Evolutionary conservation across 495 filamentous ascomycete species (phyloP).

Genomic region (Tirmania nivea): DNA sequence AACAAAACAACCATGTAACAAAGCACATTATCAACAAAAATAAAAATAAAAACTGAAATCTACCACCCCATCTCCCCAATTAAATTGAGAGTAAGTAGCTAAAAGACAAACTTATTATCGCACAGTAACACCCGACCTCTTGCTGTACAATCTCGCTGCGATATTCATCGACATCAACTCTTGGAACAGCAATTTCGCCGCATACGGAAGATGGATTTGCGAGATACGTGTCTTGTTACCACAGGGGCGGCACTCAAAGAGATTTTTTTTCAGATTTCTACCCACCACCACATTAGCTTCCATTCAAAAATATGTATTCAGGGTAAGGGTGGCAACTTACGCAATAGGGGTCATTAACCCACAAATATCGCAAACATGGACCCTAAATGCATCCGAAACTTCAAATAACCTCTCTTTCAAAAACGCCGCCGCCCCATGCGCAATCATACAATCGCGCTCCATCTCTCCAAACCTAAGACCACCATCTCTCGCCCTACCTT

Average conservation of each 20-base stretch:
- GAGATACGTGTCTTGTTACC: constrained; percentile 97
- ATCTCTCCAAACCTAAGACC: constrained; percentile 99
- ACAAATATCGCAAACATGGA: constrained; percentile 97
- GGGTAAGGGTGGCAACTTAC: constrained; percentile 37
- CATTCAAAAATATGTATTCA: constrained; percentile 4
- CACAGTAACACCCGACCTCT: constrained; percentile 48
- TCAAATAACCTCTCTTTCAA: constrained; percentile 94
- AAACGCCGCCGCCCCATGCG: constrained; percentile 89
- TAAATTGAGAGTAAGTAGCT: too few relatives aligned
- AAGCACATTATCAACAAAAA: too few relatives aligned
- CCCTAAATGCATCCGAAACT: constrained; percentile 91
- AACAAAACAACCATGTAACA: too few relatives aligned
- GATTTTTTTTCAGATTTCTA: constrained; percentile 84
- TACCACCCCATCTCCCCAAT: too few relatives aligned
- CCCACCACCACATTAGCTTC: constrained; percentile 6
- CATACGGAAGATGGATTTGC: constrained; percentile 92
- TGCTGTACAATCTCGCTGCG: constrained; percentile 86
- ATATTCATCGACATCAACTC: constrained; percentile 97
- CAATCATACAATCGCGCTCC: constrained; percentile 99
- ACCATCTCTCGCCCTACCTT: constrained; percentile 92
- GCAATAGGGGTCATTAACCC: constrained; percentile 97
- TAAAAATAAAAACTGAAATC: too few relatives aligned
- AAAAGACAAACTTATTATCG: constrained; percentile 21
- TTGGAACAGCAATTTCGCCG: constrained; percentile 95
- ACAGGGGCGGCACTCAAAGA: constrained; percentile 90